Conservation (phyloP, 2,329 filamentous ascomycete genomes). For the Alternaria atra region DNA sequence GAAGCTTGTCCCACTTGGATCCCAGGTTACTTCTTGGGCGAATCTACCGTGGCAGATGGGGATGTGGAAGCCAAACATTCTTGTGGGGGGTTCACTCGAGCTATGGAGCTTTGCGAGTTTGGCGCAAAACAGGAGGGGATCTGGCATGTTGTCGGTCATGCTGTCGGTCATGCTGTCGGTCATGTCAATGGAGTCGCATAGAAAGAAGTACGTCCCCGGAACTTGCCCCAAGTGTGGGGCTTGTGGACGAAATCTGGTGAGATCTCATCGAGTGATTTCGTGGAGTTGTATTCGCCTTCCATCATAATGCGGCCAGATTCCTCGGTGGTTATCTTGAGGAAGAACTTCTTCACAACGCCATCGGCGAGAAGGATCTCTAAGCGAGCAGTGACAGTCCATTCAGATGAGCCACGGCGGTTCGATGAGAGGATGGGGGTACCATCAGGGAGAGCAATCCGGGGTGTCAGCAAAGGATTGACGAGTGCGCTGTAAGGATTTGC, state of each 20-base stretch:
- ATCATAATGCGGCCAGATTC: background rate
- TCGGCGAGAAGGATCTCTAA: background rate
- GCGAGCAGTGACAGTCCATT: background rate
- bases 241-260: background rate
- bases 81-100: background rate
- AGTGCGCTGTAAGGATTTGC: too few relatives aligned
- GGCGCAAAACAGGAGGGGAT: background rate
- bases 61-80: background rate
- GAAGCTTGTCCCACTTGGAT: background rate
- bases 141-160: background rate
- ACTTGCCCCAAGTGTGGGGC: background rate
- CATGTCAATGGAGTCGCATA: background rate
- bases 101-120: background rate
- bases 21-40: background rate
- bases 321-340: background rate
- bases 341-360: background rate
- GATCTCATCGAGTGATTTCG: background rate
- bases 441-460: background rate
- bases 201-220: background rate
- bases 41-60: background rate
- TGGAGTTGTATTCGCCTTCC: background rate
- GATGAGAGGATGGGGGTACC: background rate
- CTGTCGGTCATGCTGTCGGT: background rate
- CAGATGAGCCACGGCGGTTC: background rate
- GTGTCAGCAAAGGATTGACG: too few relatives aligned